Evolutionary conservation across 495 filamentous ascomycete species (phyloP).

Genomic region (Neurospora sp.): DNA sequence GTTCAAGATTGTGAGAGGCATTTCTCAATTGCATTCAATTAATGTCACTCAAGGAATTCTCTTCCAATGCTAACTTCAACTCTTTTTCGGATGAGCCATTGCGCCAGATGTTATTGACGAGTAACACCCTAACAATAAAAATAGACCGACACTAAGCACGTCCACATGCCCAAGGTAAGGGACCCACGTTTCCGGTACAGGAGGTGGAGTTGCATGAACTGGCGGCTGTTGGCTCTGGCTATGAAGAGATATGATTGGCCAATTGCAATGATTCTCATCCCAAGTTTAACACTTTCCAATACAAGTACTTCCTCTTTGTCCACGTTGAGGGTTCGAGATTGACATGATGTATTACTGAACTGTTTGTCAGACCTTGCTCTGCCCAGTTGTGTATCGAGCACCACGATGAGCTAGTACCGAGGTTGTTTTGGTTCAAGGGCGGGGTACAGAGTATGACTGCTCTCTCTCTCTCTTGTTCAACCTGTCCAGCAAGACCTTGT

Average conservation of each 20-base stretch:
- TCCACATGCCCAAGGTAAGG: background rate
- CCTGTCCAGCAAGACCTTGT: constrained; percentile 6
- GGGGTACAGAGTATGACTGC: background rate
- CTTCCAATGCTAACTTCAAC: background rate
- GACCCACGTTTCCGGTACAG: background rate
- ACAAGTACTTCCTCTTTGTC: background rate
- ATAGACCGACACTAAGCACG: background rate
- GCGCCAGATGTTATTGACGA: background rate
- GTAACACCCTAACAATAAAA: background rate
- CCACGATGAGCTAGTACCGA: background rate
- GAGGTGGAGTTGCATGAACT: background rate
- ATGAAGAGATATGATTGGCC: background rate
- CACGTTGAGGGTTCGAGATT: background rate
- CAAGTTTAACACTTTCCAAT: background rate
- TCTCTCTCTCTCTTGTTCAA: background rate
- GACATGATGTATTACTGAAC: background rate
- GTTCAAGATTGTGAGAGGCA: background rate
- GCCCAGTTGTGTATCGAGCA: background rate
- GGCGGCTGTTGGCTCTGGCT: too few relatives aligned
- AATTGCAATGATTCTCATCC: background rate
- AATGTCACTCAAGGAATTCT: background rate
- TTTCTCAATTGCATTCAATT: background rate
- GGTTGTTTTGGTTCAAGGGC: background rate
- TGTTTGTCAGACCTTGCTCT: background rate
- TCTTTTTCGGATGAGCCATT: background rate